phyloP scores from a whole-genome alignment of 2,329 filamentous ascomycete genomes.

The Aspergillus sp. region DNA sequence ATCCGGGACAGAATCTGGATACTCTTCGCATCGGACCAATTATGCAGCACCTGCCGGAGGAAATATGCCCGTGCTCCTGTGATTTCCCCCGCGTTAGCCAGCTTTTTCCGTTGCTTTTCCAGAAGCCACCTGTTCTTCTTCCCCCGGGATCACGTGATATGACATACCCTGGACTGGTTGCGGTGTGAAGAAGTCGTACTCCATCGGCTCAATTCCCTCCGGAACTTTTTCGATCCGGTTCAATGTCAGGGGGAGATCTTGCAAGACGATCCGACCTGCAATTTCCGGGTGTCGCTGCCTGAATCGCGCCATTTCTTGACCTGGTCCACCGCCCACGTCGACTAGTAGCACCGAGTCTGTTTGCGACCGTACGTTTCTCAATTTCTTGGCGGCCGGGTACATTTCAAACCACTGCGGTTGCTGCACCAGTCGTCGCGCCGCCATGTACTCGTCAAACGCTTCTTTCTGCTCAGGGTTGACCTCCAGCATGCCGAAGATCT shows the following conservation, averaged over 20 bases:
- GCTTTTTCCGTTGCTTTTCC: too few species aligned
- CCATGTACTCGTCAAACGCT: constrained; percentile 22
- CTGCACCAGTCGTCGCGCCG: constrained; percentile 10
- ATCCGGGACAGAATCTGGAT: constrained; percentile 26
- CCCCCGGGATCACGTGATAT: background rate
- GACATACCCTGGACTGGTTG: constrained; percentile 44
- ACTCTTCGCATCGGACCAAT: constrained; percentile 31
- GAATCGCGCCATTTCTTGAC: constrained; percentile 41
- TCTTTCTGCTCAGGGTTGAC: constrained; percentile 18
- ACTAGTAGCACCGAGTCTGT: constrained; percentile 29
- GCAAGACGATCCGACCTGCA: constrained; percentile 46
- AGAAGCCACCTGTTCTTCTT: background rate
- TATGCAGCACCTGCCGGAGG: constrained; percentile 32
- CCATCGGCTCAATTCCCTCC: constrained; percentile 29
- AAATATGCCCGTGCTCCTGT: constrained; percentile 34
- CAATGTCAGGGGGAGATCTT: constrained; percentile 46
- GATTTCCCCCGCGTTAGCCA: background rate
- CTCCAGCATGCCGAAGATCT: constrained; percentile 17
- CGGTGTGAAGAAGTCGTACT: constrained; percentile 47
- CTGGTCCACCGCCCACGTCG: constrained; percentile 43
- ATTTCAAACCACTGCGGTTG: constrained; percentile 21
- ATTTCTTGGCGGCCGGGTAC: constrained; percentile 11
- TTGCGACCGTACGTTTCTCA: background rate
- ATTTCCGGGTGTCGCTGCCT: constrained; percentile 32
- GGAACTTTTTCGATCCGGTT: constrained; percentile 14